These are phyloP conservation scores for Coccinonectria pachysandricola DNA, from an alignment of 2,329 filamentous ascomycete species.

Conservation along the genomic window DNA sequence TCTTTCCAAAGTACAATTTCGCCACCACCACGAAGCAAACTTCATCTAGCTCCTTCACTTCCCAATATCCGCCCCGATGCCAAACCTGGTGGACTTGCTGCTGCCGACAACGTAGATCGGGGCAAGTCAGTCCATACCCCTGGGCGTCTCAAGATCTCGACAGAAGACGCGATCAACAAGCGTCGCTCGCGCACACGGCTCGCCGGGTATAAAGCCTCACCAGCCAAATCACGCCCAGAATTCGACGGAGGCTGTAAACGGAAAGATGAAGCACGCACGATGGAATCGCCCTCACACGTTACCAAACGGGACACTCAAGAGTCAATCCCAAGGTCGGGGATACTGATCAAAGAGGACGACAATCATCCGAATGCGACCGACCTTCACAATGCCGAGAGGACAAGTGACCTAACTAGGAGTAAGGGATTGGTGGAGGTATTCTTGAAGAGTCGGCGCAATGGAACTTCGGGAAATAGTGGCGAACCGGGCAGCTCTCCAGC, in stretches of 20 bases:
- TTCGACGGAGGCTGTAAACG: slow-evolving; percentile 6
- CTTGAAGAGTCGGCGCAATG: slow-evolving; percentile 36
- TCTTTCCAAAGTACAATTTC: too few relatives aligned
- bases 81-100: too few relatives aligned
- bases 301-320: slow-evolving; percentile 3
- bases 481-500: slow-evolving; percentile 18
- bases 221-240: slow-evolving; percentile 21
- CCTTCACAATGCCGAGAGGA: too few relatives aligned
- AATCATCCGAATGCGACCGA: slow-evolving; percentile 3
- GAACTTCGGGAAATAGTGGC: slow-evolving; percentile 25
- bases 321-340: slow-evolving; percentile 2
- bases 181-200: slow-evolving; percentile 12
- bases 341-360: slow-evolving; percentile 7
- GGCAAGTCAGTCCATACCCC: slow-evolving; percentile 19
- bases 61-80: slow-evolving; percentile 6
- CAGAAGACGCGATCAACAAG: slow-evolving; percentile 11
- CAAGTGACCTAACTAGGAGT: slow-evolving; percentile 34
- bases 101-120: slow-evolving; percentile 3
- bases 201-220: slow-evolving; percentile 10
- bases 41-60: slow-evolving; percentile 18
- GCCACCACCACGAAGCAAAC: slow-evolving; percentile 9
- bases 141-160: slow-evolving; percentile 6
- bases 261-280: slow-evolving; percentile 6
- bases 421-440: slow-evolving; percentile 46
- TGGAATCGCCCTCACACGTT: slow-evolving; percentile 4